Conservation (phyloP, 2,329 filamentous ascomycete species). For the Chaetothyriales sp. region DNA sequence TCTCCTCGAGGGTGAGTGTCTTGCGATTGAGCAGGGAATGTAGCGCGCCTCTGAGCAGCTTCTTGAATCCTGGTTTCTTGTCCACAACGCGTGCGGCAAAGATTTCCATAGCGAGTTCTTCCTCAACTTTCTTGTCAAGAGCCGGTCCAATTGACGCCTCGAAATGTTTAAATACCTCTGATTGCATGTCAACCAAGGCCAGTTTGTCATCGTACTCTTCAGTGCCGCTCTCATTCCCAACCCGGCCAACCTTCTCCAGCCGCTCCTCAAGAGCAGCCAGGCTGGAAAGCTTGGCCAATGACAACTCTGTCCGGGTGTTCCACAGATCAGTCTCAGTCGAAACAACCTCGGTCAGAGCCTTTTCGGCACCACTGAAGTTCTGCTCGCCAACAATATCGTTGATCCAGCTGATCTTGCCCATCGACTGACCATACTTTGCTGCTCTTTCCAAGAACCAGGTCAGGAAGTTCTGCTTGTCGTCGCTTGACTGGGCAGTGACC, state of each 20-base stretch:
- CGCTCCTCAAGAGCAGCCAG: slow-evolving; percentile 45
- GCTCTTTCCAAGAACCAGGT: slow-evolving; percentile 64
- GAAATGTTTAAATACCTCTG: slow-evolving; percentile 58
- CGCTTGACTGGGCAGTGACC: slow-evolving; percentile 38
- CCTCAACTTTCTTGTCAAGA: slow-evolving; percentile 60
- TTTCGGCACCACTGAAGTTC: slow-evolving; percentile 58
- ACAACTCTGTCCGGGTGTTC: slow-evolving; percentile 87
- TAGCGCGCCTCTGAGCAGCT: slow-evolving; percentile 57
- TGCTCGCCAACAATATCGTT: slow-evolving; percentile 70
- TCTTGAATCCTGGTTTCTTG: slow-evolving; percentile 50
- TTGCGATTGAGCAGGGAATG: slow-evolving; percentile 55
- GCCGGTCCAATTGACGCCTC: slow-evolving; percentile 52
- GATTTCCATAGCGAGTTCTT: slow-evolving; percentile 58
- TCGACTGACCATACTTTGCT: slow-evolving; percentile 38
- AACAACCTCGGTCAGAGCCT: slow-evolving; percentile 55
- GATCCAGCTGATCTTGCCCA: slow-evolving; percentile 75
- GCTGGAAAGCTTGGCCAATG: slow-evolving; percentile 66
- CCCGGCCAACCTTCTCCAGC: slow-evolving; percentile 20
- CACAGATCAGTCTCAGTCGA: slow-evolving; percentile 61
- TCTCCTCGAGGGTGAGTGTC: slow-evolving; percentile 42
- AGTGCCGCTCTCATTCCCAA: slow-evolving; percentile 20
- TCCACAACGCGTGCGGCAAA: slow-evolving; percentile 40
- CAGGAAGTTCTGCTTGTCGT: slow-evolving; percentile 49
- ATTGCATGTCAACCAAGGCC: slow-evolving; percentile 58
- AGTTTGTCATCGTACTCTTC: slow-evolving; percentile 21